A percentile compares a stretch with the other conserved stretches of the same genome.
These are phyloP conservation scores for Cadophora luteo-olivacea DNA, from an alignment of 2,329 filamentous ascomycete genomes.

Conservation along the genomic window DNA sequence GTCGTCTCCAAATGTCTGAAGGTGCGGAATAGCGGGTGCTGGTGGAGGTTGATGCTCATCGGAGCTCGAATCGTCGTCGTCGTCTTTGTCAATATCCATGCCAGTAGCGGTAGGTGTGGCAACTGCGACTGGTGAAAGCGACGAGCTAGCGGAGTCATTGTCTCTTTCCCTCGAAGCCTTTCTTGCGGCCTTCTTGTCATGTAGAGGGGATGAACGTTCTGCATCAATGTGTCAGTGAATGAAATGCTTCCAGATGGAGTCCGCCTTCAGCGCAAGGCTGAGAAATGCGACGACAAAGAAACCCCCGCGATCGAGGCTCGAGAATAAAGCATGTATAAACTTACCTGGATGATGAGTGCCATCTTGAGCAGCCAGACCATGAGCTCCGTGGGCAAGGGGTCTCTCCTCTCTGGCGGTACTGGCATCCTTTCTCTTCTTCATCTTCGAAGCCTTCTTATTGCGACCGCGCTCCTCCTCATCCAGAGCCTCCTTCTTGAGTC, in stretches of 20 bases:
- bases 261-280: neutral
- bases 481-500: slow-evolving; percentile 53
- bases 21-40: slow-evolving; percentile 63
- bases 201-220: slow-evolving; percentile 37
- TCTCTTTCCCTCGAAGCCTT: slow-evolving; percentile 41
- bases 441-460: slow-evolving; percentile 61
- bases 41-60: slow-evolving; percentile 65
- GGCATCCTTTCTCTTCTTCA: slow-evolving; percentile 80
- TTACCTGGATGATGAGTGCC: slow-evolving; percentile 63
- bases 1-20: slow-evolving; percentile 91
- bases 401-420: slow-evolving; percentile 66
- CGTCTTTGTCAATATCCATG: slow-evolving; percentile 65
- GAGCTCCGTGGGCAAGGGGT: slow-evolving; percentile 65
- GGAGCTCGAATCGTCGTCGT: slow-evolving; percentile 57
- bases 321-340: slow-evolving; percentile 34
- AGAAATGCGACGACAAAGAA: neutral
- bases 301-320: neutral
- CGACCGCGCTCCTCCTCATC: slow-evolving; percentile 54
- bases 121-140: slow-evolving; percentile 63
- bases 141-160: slow-evolving; percentile 63
- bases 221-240: neutral
- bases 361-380: slow-evolving; percentile 68
- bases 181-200: slow-evolving; percentile 33
- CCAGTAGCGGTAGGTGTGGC: slow-evolving; percentile 47
- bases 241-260: neutral